Base-by-base conservation (phyloP, 495 filamentous ascomycete species). In the Cetradonia linearis region DNA sequence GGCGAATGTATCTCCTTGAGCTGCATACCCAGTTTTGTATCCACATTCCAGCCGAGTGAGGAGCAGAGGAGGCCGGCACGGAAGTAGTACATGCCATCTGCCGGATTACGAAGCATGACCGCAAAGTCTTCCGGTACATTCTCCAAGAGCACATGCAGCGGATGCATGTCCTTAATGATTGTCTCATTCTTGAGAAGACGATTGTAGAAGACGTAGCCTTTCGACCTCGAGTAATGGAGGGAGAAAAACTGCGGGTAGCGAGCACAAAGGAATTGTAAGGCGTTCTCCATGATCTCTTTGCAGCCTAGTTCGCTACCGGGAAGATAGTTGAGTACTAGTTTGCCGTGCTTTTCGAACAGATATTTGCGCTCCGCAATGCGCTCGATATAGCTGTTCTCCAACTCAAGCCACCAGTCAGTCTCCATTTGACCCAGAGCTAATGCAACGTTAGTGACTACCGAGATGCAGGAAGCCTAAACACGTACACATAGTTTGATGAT, bases 401-500 rank as follows among this genome's bases (percentile, higher is more conserved):
- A 77, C 71, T 96, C 91, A 33, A 96, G 78, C 91, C 91, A 96
- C 84, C 86, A 96, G 72, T 94, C 84, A 0, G 85, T 78, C 65
- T 96, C 87, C 66, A 91, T 73, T 59, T 89, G 95, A 37, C 79
- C 84, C 11, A 93, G 72, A 8, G 90, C 90, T 95, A 61, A 2
- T 13, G 16, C 10, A 30, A 44, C 48, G 59, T 71, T 54, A 71
- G 67, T 38, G 34, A 31, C 16, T 23, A 56, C 3, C 34, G 9
- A 25, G 5, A 13, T 46, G 52, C 30, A 40, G 4, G 8, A 47
- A 53, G 37, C 8, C 18, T 23, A n/a, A 37, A 14, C 30, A 77
- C 84, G 62, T 81, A 94, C 90, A 88, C 91, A 96, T 96, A 0
- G 90, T 94, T 70, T 96, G 91, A 69, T 93, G 87, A 69, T 96